Evolutionary conservation across 768 basidiomycete genomes (phyloP), one percentile per base, ranked within the genome.

Genomic region (Pleurotus tuber-regium): DNA sequence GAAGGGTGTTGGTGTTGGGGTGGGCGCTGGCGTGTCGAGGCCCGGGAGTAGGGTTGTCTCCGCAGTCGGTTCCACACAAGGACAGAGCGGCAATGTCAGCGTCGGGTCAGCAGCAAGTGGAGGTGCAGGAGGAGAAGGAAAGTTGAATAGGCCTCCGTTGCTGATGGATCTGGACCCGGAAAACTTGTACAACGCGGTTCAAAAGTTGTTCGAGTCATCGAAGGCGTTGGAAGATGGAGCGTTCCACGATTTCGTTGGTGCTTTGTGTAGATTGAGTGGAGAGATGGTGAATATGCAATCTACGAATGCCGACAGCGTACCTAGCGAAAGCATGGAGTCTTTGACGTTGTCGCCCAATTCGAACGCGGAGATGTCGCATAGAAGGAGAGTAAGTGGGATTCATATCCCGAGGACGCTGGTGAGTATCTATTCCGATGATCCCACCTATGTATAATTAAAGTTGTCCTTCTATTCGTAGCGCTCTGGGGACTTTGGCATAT

Each of bases 231-330:
- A 94, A 52, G 92, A 97, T 61, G 59, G 64, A 0, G 89, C 93
- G 2, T 98, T 95, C 69, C 77, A 75, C 41, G 77, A 84, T 56
- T 98, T 98, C 55, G 63, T 77, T 25, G 69, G 74, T 47, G 89
- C 95, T 2, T 66, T 98, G 44, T 95, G 92, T 65, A 85, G 80
- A 60, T 71, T 98, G 21, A 96, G 92, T 61, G 77, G 82, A 8
- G 93, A 94, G 67, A 98, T 98, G 94, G 83, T 98, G 16, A 87
- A 87, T 30, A 87, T 97, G 84, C 87, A 92, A 66, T 80, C 79
- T 2, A 78, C 75, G 42, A 70, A 65, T 16, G 54, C 21, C n/a
- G n/a, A n/a, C n/a, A n/a, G n/a, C n/a, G n/a, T n/a, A n/a, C n/a
- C n/a, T n/a, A 46, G 65, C 25, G 55, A 43, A 14, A 57, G 55